phyloP scores from a whole-genome alignment of 2,329 filamentous ascomycete genomes.

The Cercospora zeae-maydis region DNA sequence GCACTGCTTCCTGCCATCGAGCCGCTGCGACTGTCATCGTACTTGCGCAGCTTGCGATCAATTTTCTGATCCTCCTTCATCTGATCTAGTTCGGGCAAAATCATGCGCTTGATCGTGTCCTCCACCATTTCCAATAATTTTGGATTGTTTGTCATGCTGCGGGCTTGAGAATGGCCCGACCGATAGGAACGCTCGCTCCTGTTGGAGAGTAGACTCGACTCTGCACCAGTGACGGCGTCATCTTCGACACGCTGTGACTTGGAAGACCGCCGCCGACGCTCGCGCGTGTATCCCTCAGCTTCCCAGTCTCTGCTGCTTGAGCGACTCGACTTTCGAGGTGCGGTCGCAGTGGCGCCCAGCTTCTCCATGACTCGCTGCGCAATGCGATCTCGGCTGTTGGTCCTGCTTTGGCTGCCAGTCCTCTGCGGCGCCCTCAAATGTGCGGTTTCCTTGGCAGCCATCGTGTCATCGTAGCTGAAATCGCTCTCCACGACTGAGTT shows the following conservation, averaged over 20 bases:
- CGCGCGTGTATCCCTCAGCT: constrained; percentile 32
- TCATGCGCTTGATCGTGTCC: constrained; percentile 84
- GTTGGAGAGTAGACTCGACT: constrained; percentile 61
- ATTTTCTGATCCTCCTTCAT: constrained; percentile 87
- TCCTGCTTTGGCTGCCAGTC: constrained; percentile 53
- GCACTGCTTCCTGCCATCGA: constrained; percentile 46
- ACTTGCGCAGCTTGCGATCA: constrained; percentile 66
- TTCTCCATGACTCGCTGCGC: constrained; percentile 68
- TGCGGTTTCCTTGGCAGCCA: constrained; percentile 30
- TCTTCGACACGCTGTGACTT: constrained; percentile 54
- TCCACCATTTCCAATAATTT: constrained; percentile 88
- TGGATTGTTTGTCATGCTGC: constrained; percentile 88
- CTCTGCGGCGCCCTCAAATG: constrained; percentile 57
- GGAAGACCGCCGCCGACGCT: constrained; percentile 38
- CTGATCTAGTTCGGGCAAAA: constrained; percentile 85
- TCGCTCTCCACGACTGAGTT: constrained; percentile 51
- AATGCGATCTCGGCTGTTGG: constrained; percentile 63
- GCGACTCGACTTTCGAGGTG: constrained; percentile 37
- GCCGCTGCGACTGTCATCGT: constrained; percentile 60
- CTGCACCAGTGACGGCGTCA: constrained; percentile 50
- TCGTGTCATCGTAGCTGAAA: constrained; percentile 33
- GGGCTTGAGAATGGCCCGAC: constrained; percentile 57
- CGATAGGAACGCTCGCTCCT: constrained; percentile 58
- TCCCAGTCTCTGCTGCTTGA: constrained; percentile 35
- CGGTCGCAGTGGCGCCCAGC: constrained; percentile 51